Evolutionary conservation across 1,284 basidiomycete species (phyloP).

Genomic region (Pascua guehoae): DNA sequence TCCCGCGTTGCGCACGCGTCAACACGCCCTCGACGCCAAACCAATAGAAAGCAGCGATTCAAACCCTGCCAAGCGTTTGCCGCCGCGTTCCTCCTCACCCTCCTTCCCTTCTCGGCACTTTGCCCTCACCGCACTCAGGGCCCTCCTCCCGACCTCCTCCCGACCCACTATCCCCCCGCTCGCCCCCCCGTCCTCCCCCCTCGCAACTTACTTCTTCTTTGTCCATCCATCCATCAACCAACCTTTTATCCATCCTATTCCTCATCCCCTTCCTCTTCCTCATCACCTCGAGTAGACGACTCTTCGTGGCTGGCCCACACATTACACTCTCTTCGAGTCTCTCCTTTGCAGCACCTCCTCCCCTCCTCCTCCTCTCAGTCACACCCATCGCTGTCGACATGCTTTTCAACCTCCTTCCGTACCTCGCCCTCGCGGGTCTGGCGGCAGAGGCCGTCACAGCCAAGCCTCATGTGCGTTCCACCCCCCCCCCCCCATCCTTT

Average conservation of each 20-base stretch:
- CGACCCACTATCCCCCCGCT: too few species aligned
- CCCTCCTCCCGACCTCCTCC: too few species aligned
- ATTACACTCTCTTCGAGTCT: constrained; percentile 1
- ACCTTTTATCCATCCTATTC: too few species aligned
- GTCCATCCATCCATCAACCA: not conserved
- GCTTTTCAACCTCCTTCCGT: constrained; percentile 12
- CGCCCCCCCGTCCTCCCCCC: too few species aligned
- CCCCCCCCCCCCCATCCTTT: not conserved
- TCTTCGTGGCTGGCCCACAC: not conserved
- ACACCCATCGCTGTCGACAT: not conserved
- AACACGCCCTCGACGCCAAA: too few species aligned
- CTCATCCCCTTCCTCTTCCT: not conserved
- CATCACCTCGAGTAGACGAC: not conserved
- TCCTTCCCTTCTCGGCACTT: too few species aligned
- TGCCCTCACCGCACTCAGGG: too few species aligned
- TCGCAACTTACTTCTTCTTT: too few species aligned
- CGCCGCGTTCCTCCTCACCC: too few species aligned
- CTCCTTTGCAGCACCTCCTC: not conserved
- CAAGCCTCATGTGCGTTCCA: not conserved
- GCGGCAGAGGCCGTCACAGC: not conserved
- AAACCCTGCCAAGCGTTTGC: too few species aligned
- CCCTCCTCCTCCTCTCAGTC: not conserved
- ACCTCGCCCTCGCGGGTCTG: constrained; percentile 10
- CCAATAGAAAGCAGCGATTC: too few species aligned
- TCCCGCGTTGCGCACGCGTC: too few species aligned